These are phyloP conservation scores for Dalbergia cochinchinensis DNA, from an alignment of 306 rosid species.

Conservation along the genomic window DNA sequence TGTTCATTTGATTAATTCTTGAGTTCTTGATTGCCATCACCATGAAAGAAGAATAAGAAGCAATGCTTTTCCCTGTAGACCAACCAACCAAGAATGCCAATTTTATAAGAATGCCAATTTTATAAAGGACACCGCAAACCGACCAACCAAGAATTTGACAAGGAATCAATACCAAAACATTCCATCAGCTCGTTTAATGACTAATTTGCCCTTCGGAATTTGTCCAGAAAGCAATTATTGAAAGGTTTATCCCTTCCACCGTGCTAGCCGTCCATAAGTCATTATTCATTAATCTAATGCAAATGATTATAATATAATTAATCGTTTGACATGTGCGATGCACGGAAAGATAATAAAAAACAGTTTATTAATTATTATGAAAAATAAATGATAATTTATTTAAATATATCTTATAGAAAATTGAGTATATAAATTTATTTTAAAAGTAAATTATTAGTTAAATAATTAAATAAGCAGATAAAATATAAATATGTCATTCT, in stretches of 20 bases:
- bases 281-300: constrained; percentile 13
- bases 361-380: no score
- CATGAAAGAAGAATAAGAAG: constrained; percentile 49
- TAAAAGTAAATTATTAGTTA: no score
- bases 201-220: constrained; percentile 56
- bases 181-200: constrained; percentile 47
- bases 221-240: constrained; percentile 47
- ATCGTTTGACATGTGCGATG: no score
- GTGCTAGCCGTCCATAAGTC: constrained; percentile 35
- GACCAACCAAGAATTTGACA: constrained; percentile 62
- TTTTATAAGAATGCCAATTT: constrained; percentile 38
- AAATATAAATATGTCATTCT: no score
- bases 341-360: no score
- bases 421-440: no score
- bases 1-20: constrained; percentile 32
- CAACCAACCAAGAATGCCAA: constrained; percentile 57
- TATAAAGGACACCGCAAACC: constrained; percentile 58
- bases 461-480: no score
- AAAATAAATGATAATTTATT: no score
- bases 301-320: constrained; percentile 16
- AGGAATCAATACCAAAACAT: constrained; percentile 56
- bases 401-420: no score
- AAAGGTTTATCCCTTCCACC: constrained; percentile 45
- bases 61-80: constrained; percentile 60
- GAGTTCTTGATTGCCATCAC: constrained; percentile 49